Evolutionary conservation across 306 rosid species (phyloP).

Genomic region (Datisca glomerata): DNA sequence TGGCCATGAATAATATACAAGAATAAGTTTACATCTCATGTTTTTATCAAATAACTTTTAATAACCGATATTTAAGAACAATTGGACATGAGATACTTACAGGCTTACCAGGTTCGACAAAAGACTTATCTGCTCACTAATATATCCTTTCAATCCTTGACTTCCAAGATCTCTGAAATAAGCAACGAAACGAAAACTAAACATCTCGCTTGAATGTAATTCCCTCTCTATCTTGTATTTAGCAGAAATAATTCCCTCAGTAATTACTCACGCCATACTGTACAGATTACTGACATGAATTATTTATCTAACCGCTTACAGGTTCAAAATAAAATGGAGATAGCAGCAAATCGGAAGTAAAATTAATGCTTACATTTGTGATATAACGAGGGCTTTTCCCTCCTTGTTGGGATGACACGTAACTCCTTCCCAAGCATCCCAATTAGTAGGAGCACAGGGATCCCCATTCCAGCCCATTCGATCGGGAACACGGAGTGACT

Average conservation of each 20-base stretch:
- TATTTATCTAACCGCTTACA: too few species aligned
- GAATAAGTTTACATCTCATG: too few species aligned
- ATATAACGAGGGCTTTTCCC: slow-evolving; percentile 46
- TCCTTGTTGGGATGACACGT: slow-evolving; percentile 59
- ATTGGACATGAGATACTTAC: too few species aligned
- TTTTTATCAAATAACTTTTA: too few species aligned
- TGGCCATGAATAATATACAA: too few species aligned
- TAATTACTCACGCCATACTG: too few species aligned
- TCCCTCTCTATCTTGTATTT: too few species aligned
- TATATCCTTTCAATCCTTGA: slow-evolving; percentile 88
- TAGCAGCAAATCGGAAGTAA: too few species aligned
- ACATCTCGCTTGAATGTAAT: too few species aligned
- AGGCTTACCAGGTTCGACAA: slow-evolving; percentile 90
- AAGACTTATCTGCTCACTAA: slow-evolving; percentile 65
- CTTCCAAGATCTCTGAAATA: slow-evolving; percentile 78
- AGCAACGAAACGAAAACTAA: neutral
- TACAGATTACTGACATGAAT: neutral
- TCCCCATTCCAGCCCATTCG: slow-evolving; percentile 99
- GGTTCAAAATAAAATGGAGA: too few species aligned
- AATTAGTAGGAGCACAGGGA: slow-evolving; percentile 92
- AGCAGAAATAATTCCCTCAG: neutral
- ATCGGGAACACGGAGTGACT: slow-evolving; percentile 69
- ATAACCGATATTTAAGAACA: too few species aligned
- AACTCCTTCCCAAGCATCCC: slow-evolving; percentile 99
- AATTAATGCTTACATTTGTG: slow-evolving; percentile 61